Base-by-base conservation (phyloP, 352 stramenopile genomes). In the Pythium dissimile region DNA sequence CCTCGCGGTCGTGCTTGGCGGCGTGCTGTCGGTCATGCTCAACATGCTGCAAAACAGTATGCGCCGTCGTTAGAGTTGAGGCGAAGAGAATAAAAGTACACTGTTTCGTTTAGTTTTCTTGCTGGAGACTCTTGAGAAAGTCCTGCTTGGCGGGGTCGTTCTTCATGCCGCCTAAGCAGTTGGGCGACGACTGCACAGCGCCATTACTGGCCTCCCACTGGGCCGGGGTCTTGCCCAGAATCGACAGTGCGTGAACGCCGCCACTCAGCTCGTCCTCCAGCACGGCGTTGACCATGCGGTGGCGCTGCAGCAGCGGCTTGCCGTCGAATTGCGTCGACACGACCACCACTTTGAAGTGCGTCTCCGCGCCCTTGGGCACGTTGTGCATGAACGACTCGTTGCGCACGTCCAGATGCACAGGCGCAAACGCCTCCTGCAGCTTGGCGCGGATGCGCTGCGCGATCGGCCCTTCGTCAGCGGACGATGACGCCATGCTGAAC, bases 361-460 rank as follows among this genome's bases (percentile, higher is more conserved):
- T 98, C 79, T 98, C 95, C 15, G 90, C 92, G 56, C 87, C 83
- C 46, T 87, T 88, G 12, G 93, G 93, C 30, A 98, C 94, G 62
- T 96, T 98, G 79, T 98, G 94, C 86, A 96, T 97, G 71, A 97
- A 83, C 50, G 84, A 97, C 75, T 98, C 94, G 67, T 98, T 98
- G 27, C 92, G 72, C 27, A 98, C 86, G 61, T 97, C 80, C 52
- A 96, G 49, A 56, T 95, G 73, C 47, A 63, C 21, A 15, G 86
- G 86, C 38, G 52, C 13, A 42, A 96, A 91, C 11, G 81, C 78
- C 6, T 50, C 56, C 38, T 62, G 35, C 39, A 93, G 66, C 65
- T 94, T 94, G 41, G 76, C 67, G 35, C 69, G 77, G 55, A 93
- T 93, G 44, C 77, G 74, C 27, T 57, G 66, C 20, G 75, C 76